These are phyloP conservation scores for Rhizophagus sp. DNA, from an alignment of 192 early-diverging fungal species.

Conservation along the genomic window DNA sequence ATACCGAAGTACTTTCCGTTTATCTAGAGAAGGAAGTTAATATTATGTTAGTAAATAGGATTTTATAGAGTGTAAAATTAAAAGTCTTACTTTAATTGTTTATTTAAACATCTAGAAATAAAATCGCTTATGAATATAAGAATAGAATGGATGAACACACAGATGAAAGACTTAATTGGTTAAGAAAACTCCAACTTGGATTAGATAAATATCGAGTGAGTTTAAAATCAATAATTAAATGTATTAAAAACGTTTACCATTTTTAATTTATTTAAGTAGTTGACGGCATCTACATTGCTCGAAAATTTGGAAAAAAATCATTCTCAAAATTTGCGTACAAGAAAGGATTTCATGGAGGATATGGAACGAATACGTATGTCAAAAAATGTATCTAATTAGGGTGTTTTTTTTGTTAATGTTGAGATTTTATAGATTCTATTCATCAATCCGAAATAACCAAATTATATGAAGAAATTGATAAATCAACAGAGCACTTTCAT, in stretches of 20 bases:
- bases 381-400: too few species aligned
- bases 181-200: constrained; percentile 24
- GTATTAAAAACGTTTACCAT: neutral
- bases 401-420: too few species aligned
- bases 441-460: constrained; percentile 6
- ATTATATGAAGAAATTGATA: constrained; percentile 17
- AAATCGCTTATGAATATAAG: constrained; percentile 23
- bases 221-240: constrained; percentile 1
- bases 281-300: constrained; percentile 7
- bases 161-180: constrained; percentile 6
- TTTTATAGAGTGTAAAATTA: neutral
- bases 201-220: constrained; percentile 32
- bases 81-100: too few species aligned
- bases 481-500: neutral
- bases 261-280: constrained; percentile 5
- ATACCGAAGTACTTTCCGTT: neutral
- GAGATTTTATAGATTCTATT: neutral
- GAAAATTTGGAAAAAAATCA: constrained; percentile 28
- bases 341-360: constrained; percentile 27
- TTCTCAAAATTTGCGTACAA: constrained; percentile 5
- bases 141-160: constrained; percentile 19
- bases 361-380: constrained; percentile 18
- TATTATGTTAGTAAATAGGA: neutral
- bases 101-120: neutral
- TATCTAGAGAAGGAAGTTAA: constrained; percentile 14